Evolutionary conservation across 352 stramenopile species (phyloP).

Genomic region (Stramenopiles sp.): DNA sequence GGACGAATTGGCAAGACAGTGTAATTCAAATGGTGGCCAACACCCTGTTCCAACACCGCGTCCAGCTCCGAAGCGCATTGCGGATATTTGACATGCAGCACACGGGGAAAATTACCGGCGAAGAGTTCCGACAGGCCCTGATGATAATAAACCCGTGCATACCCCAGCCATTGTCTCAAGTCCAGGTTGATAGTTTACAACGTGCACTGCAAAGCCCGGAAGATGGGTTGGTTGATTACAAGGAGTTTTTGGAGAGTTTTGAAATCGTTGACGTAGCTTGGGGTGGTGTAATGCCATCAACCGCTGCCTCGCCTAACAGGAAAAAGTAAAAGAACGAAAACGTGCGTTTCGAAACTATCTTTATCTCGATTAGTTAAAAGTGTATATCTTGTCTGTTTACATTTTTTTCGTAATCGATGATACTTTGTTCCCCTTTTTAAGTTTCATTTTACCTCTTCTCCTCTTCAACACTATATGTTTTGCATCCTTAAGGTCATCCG

Average conservation of each 20-base stretch:
- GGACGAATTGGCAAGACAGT: slow-evolving; percentile 63
- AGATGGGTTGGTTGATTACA: slow-evolving; percentile 69
- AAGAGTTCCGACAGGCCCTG: slow-evolving; percentile 60
- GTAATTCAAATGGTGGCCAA: slow-evolving; percentile 76
- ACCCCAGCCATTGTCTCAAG: slow-evolving; percentile 61
- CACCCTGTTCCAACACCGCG: slow-evolving; percentile 75
- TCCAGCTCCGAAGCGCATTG: slow-evolving; percentile 70
- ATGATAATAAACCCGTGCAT: slow-evolving; percentile 62
- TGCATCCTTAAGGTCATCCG: too few species aligned
- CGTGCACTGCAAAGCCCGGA: slow-evolving; percentile 57
- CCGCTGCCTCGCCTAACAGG: too few species aligned
- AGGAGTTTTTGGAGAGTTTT: slow-evolving; percentile 77
- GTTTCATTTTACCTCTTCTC: too few species aligned
- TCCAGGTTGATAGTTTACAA: slow-evolving; percentile 66
- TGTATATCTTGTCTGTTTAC: too few species aligned
- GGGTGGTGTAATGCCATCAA: too few species aligned
- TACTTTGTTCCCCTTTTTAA: too few species aligned
- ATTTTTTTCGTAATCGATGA: too few species aligned
- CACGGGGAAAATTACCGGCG: slow-evolving; percentile 27
- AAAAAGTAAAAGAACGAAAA: too few species aligned
- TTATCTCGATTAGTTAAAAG: too few species aligned
- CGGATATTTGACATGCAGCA: slow-evolving; percentile 69
- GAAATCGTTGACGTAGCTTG: slow-evolving; percentile 43
- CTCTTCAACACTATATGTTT: too few species aligned
- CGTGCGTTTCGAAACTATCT: too few species aligned